Conservation (phyloP, 495 filamentous ascomycete species). For the Talaromyces wortmannii region DNA sequence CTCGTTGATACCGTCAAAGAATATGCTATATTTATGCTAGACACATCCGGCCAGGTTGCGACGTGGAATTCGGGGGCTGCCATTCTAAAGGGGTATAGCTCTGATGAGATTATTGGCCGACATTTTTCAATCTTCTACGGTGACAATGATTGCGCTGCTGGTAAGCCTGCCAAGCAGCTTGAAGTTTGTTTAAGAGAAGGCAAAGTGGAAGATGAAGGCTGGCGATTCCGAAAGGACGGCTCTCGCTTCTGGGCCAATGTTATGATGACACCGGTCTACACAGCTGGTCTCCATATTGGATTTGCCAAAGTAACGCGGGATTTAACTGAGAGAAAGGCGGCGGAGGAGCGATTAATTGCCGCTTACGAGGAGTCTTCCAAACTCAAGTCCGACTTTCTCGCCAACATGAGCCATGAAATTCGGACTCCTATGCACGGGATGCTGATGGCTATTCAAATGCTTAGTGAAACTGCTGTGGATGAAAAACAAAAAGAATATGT, state of each 20-base stretch:
- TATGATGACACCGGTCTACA: constrained; percentile 54
- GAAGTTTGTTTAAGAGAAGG: constrained; percentile 52
- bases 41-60: constrained; percentile 47
- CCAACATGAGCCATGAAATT: constrained; percentile 88
- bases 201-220: constrained; percentile 57
- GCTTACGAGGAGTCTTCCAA: constrained; percentile 61
- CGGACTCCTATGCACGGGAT: constrained; percentile 76
- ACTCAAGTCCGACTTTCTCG: constrained; percentile 61
- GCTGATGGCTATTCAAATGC: constrained; percentile 63
- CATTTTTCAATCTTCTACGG: constrained; percentile 61
- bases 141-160: constrained; percentile 39
- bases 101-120: constrained; percentile 51
- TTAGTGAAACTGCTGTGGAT: constrained; percentile 59
- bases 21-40: constrained; percentile 63
- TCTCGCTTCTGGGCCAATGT: constrained; percentile 63
- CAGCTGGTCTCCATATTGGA: constrained; percentile 50
- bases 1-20: constrained; percentile 59
- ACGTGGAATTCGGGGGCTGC: constrained; percentile 59
- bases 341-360: constrained; percentile 49
- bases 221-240: constrained; percentile 58
- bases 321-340: constrained; percentile 52
- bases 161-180: constrained; percentile 51
- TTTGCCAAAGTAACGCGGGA: constrained; percentile 62
- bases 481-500: constrained; percentile 67
- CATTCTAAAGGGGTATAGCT: constrained; percentile 51